A percentile compares a stretch with the other conserved stretches of the same genome.
These are phyloP conservation scores for Flammula alnicola DNA, from an alignment of 1,284 basidiomycete species.

Conservation along the genomic window DNA sequence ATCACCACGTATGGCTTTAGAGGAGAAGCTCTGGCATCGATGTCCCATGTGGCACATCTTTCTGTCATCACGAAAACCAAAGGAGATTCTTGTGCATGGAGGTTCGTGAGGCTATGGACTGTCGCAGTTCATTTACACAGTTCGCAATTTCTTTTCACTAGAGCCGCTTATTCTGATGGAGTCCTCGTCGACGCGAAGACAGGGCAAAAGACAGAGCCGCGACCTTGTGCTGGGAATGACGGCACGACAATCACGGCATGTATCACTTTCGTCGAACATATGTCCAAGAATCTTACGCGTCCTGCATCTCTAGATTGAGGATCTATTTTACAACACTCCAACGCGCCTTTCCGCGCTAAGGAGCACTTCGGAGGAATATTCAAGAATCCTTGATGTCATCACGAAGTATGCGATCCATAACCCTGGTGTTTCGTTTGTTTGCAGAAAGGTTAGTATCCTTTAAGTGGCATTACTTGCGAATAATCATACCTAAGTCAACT, in stretches of 20 bases:
- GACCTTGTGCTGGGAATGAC: constrained; percentile 92
- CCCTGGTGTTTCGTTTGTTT: constrained; percentile 84
- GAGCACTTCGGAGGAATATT: constrained; percentile 90
- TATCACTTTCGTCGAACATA: constrained; percentile 8
- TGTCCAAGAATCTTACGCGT: background rate
- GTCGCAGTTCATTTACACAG: no score
- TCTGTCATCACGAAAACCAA: constrained; percentile 90
- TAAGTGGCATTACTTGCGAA: background rate
- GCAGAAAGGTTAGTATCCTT: constrained; percentile 77
- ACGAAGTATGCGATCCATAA: constrained; percentile 96
- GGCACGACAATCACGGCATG: constrained; percentile 89
- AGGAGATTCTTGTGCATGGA: constrained; percentile 85
- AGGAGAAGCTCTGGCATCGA: constrained; percentile 96
- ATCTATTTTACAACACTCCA: constrained; percentile 95
- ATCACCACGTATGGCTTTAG: constrained; percentile 96
- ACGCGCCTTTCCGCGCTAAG: constrained; percentile 87
- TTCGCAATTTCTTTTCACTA: constrained; percentile 35
- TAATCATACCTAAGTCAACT: constrained; percentile 2
- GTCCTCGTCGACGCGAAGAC: constrained; percentile 69
- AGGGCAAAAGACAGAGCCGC: constrained; percentile 75
- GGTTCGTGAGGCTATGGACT: constrained; percentile 49
- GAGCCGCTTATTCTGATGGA: constrained; percentile 84
- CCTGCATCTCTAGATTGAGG: constrained; percentile 73
- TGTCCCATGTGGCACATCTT: constrained; percentile 93
- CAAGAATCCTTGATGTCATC: constrained; percentile 91